phyloP scores from a whole-genome alignment of 108 stramenopile species.

The Conticribra weissflogii region DNA sequence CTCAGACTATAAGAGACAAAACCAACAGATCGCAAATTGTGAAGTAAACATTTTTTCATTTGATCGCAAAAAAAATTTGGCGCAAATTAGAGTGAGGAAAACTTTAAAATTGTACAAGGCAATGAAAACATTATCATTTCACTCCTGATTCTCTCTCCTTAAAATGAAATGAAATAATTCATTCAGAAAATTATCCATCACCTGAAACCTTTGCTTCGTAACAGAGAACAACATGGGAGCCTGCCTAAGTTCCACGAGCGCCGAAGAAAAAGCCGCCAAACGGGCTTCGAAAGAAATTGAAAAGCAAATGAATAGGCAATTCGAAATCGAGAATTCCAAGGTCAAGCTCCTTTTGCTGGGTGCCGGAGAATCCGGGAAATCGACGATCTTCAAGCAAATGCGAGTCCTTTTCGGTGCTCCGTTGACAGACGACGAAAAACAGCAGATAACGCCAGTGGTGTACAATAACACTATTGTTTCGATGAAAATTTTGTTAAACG shows the following conservation, averaged over 20 bases:
- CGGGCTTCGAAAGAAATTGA: conserved; percentile 57
- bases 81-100: too few relatives aligned
- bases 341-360: conserved; percentile 98
- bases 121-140: too few relatives aligned
- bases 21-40: too few relatives aligned
- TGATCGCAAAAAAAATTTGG: too few relatives aligned
- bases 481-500: conserved; percentile 77
- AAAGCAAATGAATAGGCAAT: conserved; percentile 44
- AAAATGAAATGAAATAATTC: too few relatives aligned
- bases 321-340: conserved; percentile 55
- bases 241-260: conserved; percentile 32
- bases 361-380: conserved; percentile 99
- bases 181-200: too few relatives aligned
- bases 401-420: conserved; percentile 83
- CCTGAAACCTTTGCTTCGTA: not conserved
- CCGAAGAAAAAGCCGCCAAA: conserved; percentile 36
- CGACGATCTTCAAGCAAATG: conserved; percentile 98
- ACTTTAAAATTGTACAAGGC: too few relatives aligned
- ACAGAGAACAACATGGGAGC: conserved; percentile 29
- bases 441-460: conserved; percentile 85
- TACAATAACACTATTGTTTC: conserved; percentile 81
- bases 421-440: conserved; percentile 76
- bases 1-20: too few relatives aligned
- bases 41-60: too few relatives aligned
- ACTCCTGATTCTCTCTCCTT: too few relatives aligned